Percentiles rank a stretch among this genome's conserved stretches.
Evolutionary conservation across 176 grass and related monocot genomes (phyloP).

Genomic region (Musa acuminata): DNA sequence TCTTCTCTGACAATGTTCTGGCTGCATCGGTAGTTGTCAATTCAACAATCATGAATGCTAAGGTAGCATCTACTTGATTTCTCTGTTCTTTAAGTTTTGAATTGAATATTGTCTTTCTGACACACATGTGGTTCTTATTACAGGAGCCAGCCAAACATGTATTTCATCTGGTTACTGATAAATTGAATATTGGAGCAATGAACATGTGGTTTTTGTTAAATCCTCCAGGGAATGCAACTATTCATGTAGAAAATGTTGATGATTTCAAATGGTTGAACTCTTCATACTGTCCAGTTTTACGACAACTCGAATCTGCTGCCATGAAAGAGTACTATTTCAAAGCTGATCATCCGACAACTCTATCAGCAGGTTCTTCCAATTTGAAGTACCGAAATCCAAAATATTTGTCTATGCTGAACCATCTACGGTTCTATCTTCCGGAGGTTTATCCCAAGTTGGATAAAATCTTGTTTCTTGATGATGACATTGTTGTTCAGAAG

Average conservation of each 20-base stretch:
- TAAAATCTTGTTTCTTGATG: conserved; percentile 97
- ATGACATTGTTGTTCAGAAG: conserved; percentile 99
- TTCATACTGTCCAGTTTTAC: conserved; percentile 90
- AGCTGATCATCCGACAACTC: conserved; percentile 75
- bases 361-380: conserved; percentile 76
- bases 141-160: conserved; percentile 98
- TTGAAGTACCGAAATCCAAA: conserved; percentile 96
- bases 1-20: conserved; percentile 97
- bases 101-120: conserved; percentile 1
- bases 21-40: conserved; percentile 95
- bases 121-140: conserved; percentile 13
- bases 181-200: conserved; percentile 98
- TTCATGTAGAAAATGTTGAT: conserved; percentile 97
- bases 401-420: conserved; percentile 97
- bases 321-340: conserved; percentile 99
- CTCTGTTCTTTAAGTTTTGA: neutral
- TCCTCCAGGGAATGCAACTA: conserved; percentile 82
- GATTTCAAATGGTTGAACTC: conserved; percentile 99
- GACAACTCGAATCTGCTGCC: conserved; percentile 77
- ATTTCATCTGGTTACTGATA: conserved; percentile 97
- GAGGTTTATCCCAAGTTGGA: conserved; percentile 91
- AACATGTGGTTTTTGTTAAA: conserved; percentile 99
- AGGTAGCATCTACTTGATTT: conserved; percentile 37
- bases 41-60: conserved; percentile 96
- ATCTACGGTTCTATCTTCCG: conserved; percentile 94